Evolutionary conservation across 306 rosid genomes (phyloP), one percentile per base, ranked within the genome.

Genomic region (Quercus gilva): DNA sequence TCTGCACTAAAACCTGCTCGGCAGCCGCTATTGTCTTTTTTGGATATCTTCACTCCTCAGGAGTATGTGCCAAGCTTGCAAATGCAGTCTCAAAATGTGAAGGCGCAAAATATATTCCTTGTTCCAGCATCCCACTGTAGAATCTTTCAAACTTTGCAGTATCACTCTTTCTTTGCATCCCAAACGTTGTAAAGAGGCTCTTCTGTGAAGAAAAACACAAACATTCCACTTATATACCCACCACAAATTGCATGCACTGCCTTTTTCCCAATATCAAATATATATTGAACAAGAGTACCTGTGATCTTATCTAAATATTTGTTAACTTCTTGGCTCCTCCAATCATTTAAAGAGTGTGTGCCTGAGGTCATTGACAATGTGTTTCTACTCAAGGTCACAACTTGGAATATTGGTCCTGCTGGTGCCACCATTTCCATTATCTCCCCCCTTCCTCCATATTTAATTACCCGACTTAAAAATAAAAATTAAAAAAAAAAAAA

Each of bases 351-450:
- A 31, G 97, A 93, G 37, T 93, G 92, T 74, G 91, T 95, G 13
- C 99, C 98, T 0, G 99, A 98, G 6, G 98, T 95, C 99, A 95
- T 95, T 79, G 99, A 96, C 84, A 95, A 87, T 45, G 99, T 93
- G 74, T 95, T 93, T 19, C 98, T 97, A 9, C 98, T 93, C 85
- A 95, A 80, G 80, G 99, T 95, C 78, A 97, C 99, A 12, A 96
- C 99, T 79, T 95, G 98, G 85, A 93, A 95, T 96, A 95, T 89
- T 0, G 99, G 99, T 69, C 97, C 99, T 13, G 99, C 96, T 0
- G 98, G 98, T 17, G 98, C 99, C 81, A 95, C 99, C 91, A 89
- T 90, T 79, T 95, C 90, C 99, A 93, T 90, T 17, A 93, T 95
- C 79, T 95, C 98, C 82, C 90, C 84, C 87, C 93, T 85, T 69